Evolutionary conservation across 257 asterid species (phyloP), one percentile per base, ranked within the genome.

Genomic region (Avicennia marina): DNA sequence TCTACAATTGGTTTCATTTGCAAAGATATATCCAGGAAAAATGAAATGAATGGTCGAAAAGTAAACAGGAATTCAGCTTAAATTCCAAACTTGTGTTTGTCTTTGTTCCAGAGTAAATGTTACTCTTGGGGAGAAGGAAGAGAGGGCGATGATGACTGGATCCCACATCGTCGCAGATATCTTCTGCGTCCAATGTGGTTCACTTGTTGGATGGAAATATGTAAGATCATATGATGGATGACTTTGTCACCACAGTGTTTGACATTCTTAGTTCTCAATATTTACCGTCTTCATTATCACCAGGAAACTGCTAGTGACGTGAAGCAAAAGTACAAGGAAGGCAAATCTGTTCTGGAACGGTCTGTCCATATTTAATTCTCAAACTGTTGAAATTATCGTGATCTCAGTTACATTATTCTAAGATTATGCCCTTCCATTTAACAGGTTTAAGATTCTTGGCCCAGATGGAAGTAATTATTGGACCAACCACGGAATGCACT

Each of bases 281-380:
- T n/a, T 3, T 46, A 17, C 12, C 53, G 4, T 19, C 15, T 10
- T 9, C 18, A n/a, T 25, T 38, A 20, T 27, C 61, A 63, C 44
- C 85, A 86, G 95, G 95, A 78, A 70, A 73, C 72, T 68, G 97
- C 97, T 15, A 83, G 74, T n/a, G 95, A 89, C 42, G 86, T 81
- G 90, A 59, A 74, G 43, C 95, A 86, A 66, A 83, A 84, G 89
- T 89, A 89, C 93, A 89, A 89, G 79, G 97, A 86, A 78, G 95
- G 97, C 42, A 89, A 86, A 80, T 89, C 95, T 16, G 95, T 89
- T 46, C 94, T 89, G 15, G 97, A 89, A 68, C 77, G 97, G 97
- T 20, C n/a, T 40, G 46, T 74, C 53, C 50, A 19, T 61, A 38
- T 63, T 58, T 38, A 31, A 52, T 20, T 63, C 22, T 15, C 46